Conservation (phyloP, 257 asterid genomes). For the Perilla frutescens region DNA sequence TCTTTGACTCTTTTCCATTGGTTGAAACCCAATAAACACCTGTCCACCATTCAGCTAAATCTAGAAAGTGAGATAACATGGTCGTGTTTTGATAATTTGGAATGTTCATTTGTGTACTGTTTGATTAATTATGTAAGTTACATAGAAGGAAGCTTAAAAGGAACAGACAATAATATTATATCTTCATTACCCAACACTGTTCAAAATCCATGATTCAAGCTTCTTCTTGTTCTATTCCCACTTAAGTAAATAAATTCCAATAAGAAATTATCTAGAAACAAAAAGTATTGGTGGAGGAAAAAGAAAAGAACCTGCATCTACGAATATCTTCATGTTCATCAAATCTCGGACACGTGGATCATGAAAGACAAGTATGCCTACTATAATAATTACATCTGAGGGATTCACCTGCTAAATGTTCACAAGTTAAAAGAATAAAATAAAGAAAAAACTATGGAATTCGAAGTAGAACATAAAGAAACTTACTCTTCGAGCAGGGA, state of each 20-base stretch:
- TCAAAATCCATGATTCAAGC: background rate
- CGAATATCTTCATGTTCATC: slow-evolving; percentile 98
- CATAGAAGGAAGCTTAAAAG: background rate
- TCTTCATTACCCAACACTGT: background rate
- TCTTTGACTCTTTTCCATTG: too few species aligned
- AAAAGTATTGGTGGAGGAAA: slow-evolving; percentile 13
- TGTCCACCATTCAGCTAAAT: background rate
- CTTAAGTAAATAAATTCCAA: background rate
- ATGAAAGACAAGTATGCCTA: slow-evolving; percentile 96
- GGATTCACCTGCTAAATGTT: slow-evolving; percentile 82
- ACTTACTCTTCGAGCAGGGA: slow-evolving; percentile 87
- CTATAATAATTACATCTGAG: slow-evolving; percentile 94
- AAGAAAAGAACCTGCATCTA: slow-evolving; percentile 82
- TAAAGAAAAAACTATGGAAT: background rate
- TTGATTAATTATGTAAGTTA: too few species aligned
- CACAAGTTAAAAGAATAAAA: background rate
- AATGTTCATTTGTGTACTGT: too few species aligned
- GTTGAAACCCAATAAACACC: too few species aligned
- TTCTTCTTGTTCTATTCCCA: background rate
- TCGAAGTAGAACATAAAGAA: background rate
- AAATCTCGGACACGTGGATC: slow-evolving; percentile 84
- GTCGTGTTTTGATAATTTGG: too few species aligned
- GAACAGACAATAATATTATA: too few species aligned
- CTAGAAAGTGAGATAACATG: background rate
- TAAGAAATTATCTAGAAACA: background rate